Evolutionary conservation across 148 eudicot species (phyloP).

Genomic region (Vaccinium corymbosum): DNA sequence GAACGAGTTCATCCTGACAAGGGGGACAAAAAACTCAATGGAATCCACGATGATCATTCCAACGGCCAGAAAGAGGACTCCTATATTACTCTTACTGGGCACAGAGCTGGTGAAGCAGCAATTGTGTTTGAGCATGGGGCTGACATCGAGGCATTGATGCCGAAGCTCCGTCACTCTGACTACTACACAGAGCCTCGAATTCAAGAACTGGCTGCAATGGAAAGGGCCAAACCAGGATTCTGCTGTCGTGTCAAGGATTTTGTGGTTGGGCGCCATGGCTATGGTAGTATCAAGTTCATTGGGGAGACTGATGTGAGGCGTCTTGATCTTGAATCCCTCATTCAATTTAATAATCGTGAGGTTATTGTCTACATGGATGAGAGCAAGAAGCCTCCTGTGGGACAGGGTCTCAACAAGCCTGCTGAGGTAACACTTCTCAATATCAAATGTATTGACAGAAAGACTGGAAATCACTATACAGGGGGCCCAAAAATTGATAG

Average conservation of each 20-base stretch:
- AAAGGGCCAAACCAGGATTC: constrained; percentile 84
- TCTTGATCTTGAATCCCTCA: constrained; percentile 75
- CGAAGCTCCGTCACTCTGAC: constrained; percentile 88
- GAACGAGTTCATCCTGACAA: constrained; percentile 39
- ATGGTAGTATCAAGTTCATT: constrained; percentile 81
- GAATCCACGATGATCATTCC: constrained; percentile 35
- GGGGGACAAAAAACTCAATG: constrained; percentile 36
- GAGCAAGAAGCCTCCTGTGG: constrained; percentile 88
- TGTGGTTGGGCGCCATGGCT: constrained; percentile 79
- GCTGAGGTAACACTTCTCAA: constrained; percentile 92
- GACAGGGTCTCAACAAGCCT: constrained; percentile 93
- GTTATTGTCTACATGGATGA: constrained; percentile 91
- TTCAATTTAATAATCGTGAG: constrained; percentile 81
- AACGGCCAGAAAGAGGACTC: constrained; percentile 54
- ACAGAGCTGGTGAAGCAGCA: constrained; percentile 92
- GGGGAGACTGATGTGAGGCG: constrained; percentile 94
- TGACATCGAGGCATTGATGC: constrained; percentile 88
- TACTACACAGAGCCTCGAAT: constrained; percentile 91
- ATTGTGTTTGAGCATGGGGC: constrained; percentile 87
- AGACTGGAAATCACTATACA: constrained; percentile 56
- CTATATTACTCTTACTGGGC: constrained; percentile 62
- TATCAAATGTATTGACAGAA: constrained; percentile 79
- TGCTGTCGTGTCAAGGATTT: constrained; percentile 77
- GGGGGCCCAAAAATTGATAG: constrained; percentile 76
- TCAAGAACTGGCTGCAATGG: constrained; percentile 92